Percentiles rank a stretch among this genome's conserved stretches.
Evolutionary conservation across 139 green algal genomes (phyloP).

Genomic region (Coccomyxa sp.): DNA sequence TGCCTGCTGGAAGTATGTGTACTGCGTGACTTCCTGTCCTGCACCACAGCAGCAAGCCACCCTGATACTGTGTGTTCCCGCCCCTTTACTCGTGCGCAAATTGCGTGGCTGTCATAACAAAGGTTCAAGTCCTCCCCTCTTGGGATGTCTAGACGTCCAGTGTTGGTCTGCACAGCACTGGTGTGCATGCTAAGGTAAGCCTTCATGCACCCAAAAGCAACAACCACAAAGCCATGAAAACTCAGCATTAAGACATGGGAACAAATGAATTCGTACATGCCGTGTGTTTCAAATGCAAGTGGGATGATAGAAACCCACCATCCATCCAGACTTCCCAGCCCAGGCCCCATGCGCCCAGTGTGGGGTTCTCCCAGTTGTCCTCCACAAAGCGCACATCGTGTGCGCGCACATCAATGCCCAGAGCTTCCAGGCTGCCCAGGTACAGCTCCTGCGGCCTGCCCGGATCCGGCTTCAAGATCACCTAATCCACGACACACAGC

Average conservation of each 20-base stretch:
- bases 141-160: no score
- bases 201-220: not conserved
- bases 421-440: slow-evolving; percentile 79
- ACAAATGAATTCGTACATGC: no score
- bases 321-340: slow-evolving; percentile 83
- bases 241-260: no score
- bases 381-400: slow-evolving; percentile 98
- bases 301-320: not conserved
- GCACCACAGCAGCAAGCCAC: not conserved
- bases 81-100: no score
- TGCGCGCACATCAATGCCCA: slow-evolving; percentile 81
- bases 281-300: not conserved
- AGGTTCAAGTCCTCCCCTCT: no score
- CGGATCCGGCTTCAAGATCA: slow-evolving; percentile 99
- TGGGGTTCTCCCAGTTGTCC: slow-evolving; percentile 98
- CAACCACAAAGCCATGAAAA: no score
- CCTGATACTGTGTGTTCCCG: no score
- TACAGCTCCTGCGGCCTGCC: slow-evolving; percentile 97
- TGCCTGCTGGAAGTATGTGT: slow-evolving; percentile 96
- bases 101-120: no score
- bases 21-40: slow-evolving; percentile 55
- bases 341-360: slow-evolving; percentile 94
- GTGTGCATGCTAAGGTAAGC: no score
- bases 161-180: no score
- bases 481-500: slow-evolving; percentile 32